These are phyloP conservation scores for Physcomitrellopsis africana DNA, from an alignment of 225 moss, liverwort and hornwort genomes.

Conservation along the genomic window DNA sequence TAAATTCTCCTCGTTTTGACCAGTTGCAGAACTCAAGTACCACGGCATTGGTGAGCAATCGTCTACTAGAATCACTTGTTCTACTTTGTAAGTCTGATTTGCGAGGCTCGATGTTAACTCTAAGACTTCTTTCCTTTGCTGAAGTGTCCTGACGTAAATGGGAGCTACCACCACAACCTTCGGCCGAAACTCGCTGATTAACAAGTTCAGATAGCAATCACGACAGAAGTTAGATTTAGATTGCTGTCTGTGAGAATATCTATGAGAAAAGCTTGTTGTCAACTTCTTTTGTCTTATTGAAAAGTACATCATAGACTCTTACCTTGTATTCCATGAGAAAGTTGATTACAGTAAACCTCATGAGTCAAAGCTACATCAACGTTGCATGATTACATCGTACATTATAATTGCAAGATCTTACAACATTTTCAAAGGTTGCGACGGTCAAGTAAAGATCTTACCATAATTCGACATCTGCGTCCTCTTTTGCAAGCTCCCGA, in stretches of 20 bases:
- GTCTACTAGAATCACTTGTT: constrained; percentile 55
- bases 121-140: constrained; percentile 60
- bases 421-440: not conserved
- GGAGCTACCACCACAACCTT: constrained; percentile 56
- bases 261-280: not conserved
- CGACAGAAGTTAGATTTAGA: constrained; percentile 22
- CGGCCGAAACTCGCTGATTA: constrained; percentile 57
- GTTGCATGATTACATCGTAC: not conserved
- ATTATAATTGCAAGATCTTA: not conserved
- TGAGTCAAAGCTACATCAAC: no score
- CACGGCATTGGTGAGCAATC: constrained; percentile 62
- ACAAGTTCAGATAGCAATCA: constrained; percentile 29
- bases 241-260: not conserved
- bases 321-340: no score
- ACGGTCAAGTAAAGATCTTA: constrained; percentile 36
- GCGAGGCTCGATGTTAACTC: constrained; percentile 53
- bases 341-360: no score
- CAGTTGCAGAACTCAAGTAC: constrained; percentile 46
- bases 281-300: no score
- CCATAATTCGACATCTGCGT: constrained; percentile 55
- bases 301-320: no score
- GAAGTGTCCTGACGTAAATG: constrained; percentile 50
- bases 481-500: constrained; percentile 45
- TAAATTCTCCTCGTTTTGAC: constrained; percentile 38
- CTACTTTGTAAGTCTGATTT: constrained; percentile 54